Percentiles rank a stretch among this genome's conserved stretches.
Conservation (phyloP, 2,329 filamentous ascomycete genomes). For the Penicillium olsonii region DNA sequence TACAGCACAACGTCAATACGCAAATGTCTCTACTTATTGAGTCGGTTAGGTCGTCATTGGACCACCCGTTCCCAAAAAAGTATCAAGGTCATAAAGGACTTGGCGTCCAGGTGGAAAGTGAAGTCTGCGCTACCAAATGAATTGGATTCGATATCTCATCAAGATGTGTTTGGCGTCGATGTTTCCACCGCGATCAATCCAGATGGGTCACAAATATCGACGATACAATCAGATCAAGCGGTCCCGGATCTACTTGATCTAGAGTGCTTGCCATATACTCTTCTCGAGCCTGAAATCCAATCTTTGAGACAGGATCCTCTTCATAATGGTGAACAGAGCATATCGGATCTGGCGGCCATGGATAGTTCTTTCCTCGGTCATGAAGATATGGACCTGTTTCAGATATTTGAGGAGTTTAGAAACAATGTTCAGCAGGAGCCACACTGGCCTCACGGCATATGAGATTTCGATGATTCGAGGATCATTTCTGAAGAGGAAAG, state of each 20-base stretch:
- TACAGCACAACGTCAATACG: slow-evolving; percentile 7
- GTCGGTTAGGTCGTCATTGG: slow-evolving; percentile 1
- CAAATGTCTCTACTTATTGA: neutral
- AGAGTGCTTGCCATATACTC: neutral
- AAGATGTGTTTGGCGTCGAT: neutral
- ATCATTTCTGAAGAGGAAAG: too few species aligned
- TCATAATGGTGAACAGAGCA: neutral
- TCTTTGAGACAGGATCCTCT: neutral
- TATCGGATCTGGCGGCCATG: neutral
- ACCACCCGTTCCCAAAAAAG: neutral
- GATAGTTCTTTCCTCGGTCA: neutral
- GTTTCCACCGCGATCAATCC: neutral
- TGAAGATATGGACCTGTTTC: neutral
- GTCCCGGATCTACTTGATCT: neutral
- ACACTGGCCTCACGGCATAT: neutral
- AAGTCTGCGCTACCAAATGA: neutral
- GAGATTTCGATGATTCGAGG: too few species aligned
- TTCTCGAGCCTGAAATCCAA: neutral
- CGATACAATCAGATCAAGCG: neutral
- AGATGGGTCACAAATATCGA: neutral
- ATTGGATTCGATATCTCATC: neutral
- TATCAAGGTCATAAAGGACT: neutral
- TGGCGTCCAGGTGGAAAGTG: slow-evolving; percentile 1
- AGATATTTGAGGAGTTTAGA: neutral
- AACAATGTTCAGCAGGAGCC: neutral